Percentiles rank a stretch among this genome's conserved stretches.
Evolutionary conservation across 139 green algal species (phyloP).

Genomic region (Diplosphaera chodatii): DNA sequence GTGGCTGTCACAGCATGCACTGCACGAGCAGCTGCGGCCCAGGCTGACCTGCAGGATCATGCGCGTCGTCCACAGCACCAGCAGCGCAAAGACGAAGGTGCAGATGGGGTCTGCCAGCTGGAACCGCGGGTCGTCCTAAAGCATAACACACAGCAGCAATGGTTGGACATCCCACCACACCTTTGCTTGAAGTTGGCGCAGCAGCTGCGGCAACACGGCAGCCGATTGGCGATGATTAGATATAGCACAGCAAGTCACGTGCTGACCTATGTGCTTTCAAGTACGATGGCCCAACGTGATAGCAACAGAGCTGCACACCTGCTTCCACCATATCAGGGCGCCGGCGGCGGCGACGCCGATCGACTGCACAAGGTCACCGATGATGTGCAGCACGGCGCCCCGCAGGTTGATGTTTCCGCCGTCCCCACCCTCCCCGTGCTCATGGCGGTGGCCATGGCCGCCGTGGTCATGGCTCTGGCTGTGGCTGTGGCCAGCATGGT

Average conservation of each 20-base stretch:
- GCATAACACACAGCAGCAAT: too few relatives aligned
- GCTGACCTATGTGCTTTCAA: too few relatives aligned
- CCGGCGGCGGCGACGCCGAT: slow-evolving; percentile 81
- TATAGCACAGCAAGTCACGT: too few relatives aligned
- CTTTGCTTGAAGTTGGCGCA: too few relatives aligned
- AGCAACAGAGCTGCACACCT: too few relatives aligned
- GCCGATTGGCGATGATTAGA: too few relatives aligned
- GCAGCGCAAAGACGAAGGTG: slow-evolving; percentile 85
- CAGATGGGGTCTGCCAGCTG: slow-evolving; percentile 77
- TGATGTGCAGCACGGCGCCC: slow-evolving; percentile 80
- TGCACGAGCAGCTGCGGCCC: too few relatives aligned
- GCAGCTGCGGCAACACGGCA: too few relatives aligned
- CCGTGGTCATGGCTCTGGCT: slow-evolving; percentile 21
- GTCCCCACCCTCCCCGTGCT: background rate
- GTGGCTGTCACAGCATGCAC: too few relatives aligned
- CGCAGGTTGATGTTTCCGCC: slow-evolving; percentile 59
- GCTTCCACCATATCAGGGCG: slow-evolving; percentile 81
- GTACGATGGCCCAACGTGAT: too few relatives aligned
- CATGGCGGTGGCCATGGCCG: slow-evolving; percentile 3
- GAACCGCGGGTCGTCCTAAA: slow-evolving; percentile 23
- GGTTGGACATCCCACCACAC: too few relatives aligned
- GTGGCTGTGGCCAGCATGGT: too few relatives aligned
- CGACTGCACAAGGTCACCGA: slow-evolving; percentile 90
- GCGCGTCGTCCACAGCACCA: slow-evolving; percentile 82
- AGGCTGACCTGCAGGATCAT: slow-evolving; percentile 44